Percentiles rank a stretch among this genome's conserved stretches.
These are phyloP conservation scores for Dioszegia hungarica DNA, from an alignment of 768 basidiomycete genomes.

Conservation along the genomic window DNA sequence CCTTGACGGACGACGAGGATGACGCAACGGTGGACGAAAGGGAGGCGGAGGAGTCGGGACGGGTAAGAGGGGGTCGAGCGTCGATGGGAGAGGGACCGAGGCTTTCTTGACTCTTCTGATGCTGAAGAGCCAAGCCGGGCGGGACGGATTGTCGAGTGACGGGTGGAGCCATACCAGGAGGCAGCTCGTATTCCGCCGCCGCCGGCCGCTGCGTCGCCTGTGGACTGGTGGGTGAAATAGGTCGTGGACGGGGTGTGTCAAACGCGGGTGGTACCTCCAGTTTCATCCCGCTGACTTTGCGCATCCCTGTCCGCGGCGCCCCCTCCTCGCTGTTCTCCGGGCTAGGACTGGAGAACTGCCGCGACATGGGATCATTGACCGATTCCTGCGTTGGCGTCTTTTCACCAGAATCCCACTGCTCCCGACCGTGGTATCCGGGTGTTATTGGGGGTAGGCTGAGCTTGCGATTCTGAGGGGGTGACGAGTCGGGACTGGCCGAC, in stretches of 20 bases:
- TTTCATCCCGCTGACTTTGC: conserved; percentile 13
- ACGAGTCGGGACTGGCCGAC: conserved; percentile 25
- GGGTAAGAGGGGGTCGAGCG: conserved; percentile 19
- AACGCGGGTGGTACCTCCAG: conserved; percentile 16
- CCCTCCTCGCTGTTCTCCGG: neutral
- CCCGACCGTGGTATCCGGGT: conserved; percentile 7
- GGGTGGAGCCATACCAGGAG: conserved; percentile 43
- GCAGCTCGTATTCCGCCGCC: conserved; percentile 17
- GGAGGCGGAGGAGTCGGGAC: conserved; percentile 25
- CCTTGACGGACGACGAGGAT: conserved; percentile 26
- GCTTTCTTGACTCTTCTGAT: conserved; percentile 14
- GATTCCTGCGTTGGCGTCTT: conserved; percentile 41
- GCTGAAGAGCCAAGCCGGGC: conserved; percentile 28
- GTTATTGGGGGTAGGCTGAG: conserved; percentile 20
- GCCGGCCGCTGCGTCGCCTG: conserved; percentile 1
- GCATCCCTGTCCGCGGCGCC: conserved; percentile 10
- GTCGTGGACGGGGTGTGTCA: neutral
- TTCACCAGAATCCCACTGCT: conserved; percentile 28
- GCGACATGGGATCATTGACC: conserved; percentile 21
- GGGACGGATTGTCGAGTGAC: conserved; percentile 16
- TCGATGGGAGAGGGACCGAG: conserved; percentile 13
- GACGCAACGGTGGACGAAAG: neutral
- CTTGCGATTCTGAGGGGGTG: conserved; percentile 21
- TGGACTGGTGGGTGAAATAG: conserved; percentile 6
- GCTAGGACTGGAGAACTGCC: conserved; percentile 21